Base-by-base conservation (phyloP, 2,329 filamentous ascomycete species). In the Trichoderma hamatum region DNA sequence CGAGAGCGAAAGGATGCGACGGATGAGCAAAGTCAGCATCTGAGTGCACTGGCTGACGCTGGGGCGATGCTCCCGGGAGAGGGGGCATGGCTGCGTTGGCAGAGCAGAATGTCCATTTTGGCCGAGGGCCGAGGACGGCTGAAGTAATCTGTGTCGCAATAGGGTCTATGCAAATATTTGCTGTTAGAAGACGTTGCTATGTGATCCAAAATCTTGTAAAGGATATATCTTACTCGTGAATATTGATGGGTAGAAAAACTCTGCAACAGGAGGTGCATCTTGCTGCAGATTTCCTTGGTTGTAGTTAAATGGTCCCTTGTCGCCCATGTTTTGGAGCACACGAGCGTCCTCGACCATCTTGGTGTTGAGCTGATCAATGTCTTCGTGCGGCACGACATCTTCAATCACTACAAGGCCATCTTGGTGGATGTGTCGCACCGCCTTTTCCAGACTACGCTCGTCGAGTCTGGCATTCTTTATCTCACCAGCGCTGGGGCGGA, bases 251-350 rank as follows among this genome's bases (percentile, higher is more conserved):
- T 81, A 78, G 66, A 88, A 87, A 71, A 81, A 84, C 54, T 85
- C 76, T 0, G 78, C 76, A 0, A 84, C 82, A 2, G 86, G 82
- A 0, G 85, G 86, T 0, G 88, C 81, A 71, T 89, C 87, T 74
- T 90, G 88, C 71, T 90, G 87, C 39, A 89, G 79, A 71, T 89
- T 90, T 1, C 85, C 86, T 59, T 83, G 83, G 73, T 89, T 89
- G 74, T 89, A 89, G 72, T 90, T 90, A 79, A 84, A 90, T 0
- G 86, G 86, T 0, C 84, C 83, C 19, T 86, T 81, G 24, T 88
- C 82, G 2, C 86, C 86, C 36, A 80, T 78, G 0, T 78, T 79
- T 68, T 86, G 84, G 2, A 90, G 79, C 3, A 76, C 73, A 2
- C 80, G 80, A 1, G 88, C 87, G 74, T 90, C 88, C 56, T 84